These are phyloP conservation scores for Rhinocladiella mackenziei DNA, from an alignment of 2,329 filamentous ascomycete species.

Conservation along the genomic window DNA sequence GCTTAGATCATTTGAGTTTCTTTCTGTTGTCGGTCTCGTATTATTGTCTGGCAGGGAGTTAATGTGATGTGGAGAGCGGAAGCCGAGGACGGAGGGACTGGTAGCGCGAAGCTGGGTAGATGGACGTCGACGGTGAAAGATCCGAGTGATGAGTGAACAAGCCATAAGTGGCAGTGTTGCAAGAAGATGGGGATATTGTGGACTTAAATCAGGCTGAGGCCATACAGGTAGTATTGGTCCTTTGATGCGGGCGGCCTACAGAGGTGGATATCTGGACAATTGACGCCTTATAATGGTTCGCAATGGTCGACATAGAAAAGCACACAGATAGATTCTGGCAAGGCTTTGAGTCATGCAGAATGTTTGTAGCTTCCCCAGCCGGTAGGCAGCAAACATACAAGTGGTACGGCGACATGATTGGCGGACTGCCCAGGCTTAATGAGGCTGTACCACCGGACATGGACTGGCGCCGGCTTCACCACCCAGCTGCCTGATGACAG, in stretches of 20 bases:
- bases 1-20: background rate
- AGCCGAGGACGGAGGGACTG: constrained; percentile 2
- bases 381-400: too few relatives aligned
- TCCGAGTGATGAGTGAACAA: constrained; percentile 5
- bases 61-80: background rate
- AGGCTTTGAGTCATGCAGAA: background rate
- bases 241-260: background rate
- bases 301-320: background rate
- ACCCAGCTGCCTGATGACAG: too few relatives aligned
- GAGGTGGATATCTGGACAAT: background rate
- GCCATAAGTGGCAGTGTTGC: background rate
- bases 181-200: background rate
- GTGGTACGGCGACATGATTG: too few relatives aligned
- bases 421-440: too few relatives aligned
- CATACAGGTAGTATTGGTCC: background rate
- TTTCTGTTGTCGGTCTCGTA: background rate
- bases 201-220: constrained; percentile 1
- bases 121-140: constrained; percentile 8
- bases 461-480: too few relatives aligned
- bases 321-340: background rate
- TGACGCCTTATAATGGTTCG: background rate
- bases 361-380: background rate
- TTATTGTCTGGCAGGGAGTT: too few relatives aligned
- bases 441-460: too few relatives aligned
- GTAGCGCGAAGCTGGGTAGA: background rate